Evolutionary conservation across 257 asterid species (phyloP), one percentile per base, ranked within the genome.

Genomic region (Gentiana dahurica): DNA sequence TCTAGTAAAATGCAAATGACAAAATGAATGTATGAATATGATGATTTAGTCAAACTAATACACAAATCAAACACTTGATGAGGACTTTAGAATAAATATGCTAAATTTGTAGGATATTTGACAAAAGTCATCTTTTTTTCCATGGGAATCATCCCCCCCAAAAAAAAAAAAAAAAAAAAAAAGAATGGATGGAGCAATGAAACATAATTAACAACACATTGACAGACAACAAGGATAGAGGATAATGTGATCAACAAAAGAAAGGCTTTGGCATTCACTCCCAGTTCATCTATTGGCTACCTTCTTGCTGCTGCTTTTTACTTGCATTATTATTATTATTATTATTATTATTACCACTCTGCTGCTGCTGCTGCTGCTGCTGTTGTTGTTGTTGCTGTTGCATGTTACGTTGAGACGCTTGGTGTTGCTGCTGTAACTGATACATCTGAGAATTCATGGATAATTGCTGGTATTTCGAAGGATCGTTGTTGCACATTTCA

Each of bases 391-490:
- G 83, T 59, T 57, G 43, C 37, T 70, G 77, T 12, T 74, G 80
- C 69, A 73, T 58, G 73, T 64, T 72, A 7, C 51, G 60, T 58
- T 68, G 73, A 51, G 66, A 58, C 5, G 70, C 52, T 57, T 68
- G 84, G 24, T 24, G 24, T 36, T 68, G 84, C 54, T 73, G 78
- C 9, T 59, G 81, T 37, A 66, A 15, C 54, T 75, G 89, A 61
- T 61, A 67, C 81, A 75, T 75, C 61, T 73, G 77, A 45, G 82
- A 65, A 57, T 62, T 78, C 54, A 81, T 60, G 1, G 85, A 68
- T 54, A 76, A 75, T 60, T 73, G 85, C 64, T 81, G 89, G 59
- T 66, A 76, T 59, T 74, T 81, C 53, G 83, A 51, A 12, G 81
- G 51, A 45, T 77, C 81, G 56, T 69, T 72, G 37, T 41, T 70